A percentile compares a stretch with the other conserved stretches of the same genome.
Conservation (phyloP, 768 basidiomycete species). For the Lanmaoa pseudosensibilis region DNA sequence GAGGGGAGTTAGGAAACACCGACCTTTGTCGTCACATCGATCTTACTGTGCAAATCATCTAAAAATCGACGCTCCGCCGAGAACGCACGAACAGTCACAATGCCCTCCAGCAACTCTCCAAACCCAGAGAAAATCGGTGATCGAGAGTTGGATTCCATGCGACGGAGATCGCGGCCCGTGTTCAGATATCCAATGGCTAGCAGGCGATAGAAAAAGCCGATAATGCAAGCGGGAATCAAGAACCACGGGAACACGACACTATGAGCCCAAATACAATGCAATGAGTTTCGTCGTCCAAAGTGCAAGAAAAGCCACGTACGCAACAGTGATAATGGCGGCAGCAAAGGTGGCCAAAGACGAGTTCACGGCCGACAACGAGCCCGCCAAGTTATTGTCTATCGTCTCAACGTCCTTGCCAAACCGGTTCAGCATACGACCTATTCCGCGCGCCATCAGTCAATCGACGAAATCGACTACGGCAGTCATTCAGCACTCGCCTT, state of each 20-base stretch:
- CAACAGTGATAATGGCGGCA: conserved; percentile 70
- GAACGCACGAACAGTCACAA: conserved; percentile 93
- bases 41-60: conserved; percentile 66
- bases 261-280: background rate
- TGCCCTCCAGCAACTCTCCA: conserved; percentile 79
- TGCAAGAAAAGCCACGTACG: conserved; percentile 42
- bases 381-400: conserved; percentile 71
- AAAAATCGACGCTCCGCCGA: conserved; percentile 79
- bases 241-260: conserved; percentile 81
- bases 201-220: conserved; percentile 71
- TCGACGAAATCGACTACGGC: background rate
- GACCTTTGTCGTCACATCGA: conserved; percentile 79
- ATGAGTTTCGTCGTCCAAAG: conserved; percentile 8
- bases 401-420: conserved; percentile 89
- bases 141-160: conserved; percentile 88
- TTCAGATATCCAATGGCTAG: conserved; percentile 73
- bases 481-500: conserved; percentile 42
- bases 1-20: background rate
- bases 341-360: conserved; percentile 75
- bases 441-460: background rate
- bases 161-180: conserved; percentile 79
- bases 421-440: conserved; percentile 82
- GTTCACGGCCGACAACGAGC: conserved; percentile 74
- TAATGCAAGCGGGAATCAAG: conserved; percentile 70
- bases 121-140: conserved; percentile 86